Conservation (phyloP, 169 alveolate genomes). For the Sarcocystis neurona region DNA sequence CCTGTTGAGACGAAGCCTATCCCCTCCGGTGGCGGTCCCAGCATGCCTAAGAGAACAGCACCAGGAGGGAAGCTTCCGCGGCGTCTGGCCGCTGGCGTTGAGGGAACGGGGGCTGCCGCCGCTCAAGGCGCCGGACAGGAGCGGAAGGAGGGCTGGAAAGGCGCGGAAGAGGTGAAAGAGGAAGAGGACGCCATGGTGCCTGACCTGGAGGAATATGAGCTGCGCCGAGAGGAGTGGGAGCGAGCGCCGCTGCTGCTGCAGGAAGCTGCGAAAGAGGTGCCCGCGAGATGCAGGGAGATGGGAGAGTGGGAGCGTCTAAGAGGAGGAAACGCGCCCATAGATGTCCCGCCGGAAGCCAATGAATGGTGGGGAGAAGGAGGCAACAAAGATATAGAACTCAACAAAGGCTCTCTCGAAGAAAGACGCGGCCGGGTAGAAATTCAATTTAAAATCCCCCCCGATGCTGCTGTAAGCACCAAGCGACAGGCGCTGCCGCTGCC, state of each 20-base stretch:
- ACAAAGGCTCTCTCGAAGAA: slow-evolving; percentile 1
- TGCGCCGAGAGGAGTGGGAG: background rate
- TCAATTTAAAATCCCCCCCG: slow-evolving; percentile 16
- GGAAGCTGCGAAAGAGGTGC: background rate
- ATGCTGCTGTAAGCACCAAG: background rate
- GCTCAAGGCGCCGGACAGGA: no score
- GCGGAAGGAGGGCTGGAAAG: no score
- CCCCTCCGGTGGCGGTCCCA: no score
- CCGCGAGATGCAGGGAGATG: background rate
- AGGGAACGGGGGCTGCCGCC: no score
- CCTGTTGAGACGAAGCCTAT: no score
- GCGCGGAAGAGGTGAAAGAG: no score
- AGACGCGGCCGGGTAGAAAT: background rate
- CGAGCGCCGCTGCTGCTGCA: slow-evolving; percentile 1
- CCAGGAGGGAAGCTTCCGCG: no score
- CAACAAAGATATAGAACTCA: slow-evolving; percentile 6
- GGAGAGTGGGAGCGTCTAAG: slow-evolving; percentile 8
- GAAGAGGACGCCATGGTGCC: no score
- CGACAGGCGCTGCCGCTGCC: no score
- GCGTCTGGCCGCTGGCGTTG: no score
- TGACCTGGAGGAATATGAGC: no score
- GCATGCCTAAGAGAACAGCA: no score
- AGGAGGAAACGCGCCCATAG: background rate
- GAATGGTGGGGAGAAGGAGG: slow-evolving; percentile 41
- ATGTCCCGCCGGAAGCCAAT: background rate